phyloP scores from a whole-genome alignment of 2,329 filamentous ascomycete species.

The Xylariomycetidae sp. region DNA sequence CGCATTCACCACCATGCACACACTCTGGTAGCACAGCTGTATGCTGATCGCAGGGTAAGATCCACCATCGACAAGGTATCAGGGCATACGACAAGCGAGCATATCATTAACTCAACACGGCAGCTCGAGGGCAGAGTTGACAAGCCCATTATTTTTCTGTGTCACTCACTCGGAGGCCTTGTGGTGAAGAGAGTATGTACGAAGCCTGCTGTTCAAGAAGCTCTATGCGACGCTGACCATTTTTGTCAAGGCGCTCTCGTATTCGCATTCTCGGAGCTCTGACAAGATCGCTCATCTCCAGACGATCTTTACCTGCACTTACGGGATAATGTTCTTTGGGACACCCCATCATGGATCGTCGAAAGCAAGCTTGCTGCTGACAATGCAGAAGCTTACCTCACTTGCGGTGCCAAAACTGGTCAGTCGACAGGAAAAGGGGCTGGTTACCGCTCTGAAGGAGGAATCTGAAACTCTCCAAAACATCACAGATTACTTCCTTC shows the following conservation, averaged over 20 bases:
- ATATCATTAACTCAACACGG: background rate
- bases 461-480: constrained; percentile 35
- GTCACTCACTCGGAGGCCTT: constrained; percentile 36
- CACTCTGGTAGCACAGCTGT: constrained; percentile 28
- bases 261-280: constrained; percentile 20
- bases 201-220: background rate
- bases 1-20: constrained; percentile 31
- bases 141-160: constrained; percentile 35
- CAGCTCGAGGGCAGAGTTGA: constrained; percentile 26
- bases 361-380: constrained; percentile 23
- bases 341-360: constrained; percentile 32
- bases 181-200: constrained; percentile 33
- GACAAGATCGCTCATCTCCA: constrained; percentile 24
- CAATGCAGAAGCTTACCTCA: constrained; percentile 24
- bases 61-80: background rate
- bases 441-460: constrained; percentile 50
- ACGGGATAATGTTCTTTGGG: constrained; percentile 31
- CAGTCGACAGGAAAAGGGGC: constrained; percentile 30
- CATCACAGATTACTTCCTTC: constrained; percentile 32
- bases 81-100: background rate
- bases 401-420: constrained; percentile 22
- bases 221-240: background rate
- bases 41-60: constrained; percentile 26
- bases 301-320: constrained; percentile 33
- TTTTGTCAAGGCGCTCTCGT: constrained; percentile 27